Evolutionary conservation across 2,329 filamentous ascomycete species (phyloP).

Genomic region (Venturia effusa): DNA sequence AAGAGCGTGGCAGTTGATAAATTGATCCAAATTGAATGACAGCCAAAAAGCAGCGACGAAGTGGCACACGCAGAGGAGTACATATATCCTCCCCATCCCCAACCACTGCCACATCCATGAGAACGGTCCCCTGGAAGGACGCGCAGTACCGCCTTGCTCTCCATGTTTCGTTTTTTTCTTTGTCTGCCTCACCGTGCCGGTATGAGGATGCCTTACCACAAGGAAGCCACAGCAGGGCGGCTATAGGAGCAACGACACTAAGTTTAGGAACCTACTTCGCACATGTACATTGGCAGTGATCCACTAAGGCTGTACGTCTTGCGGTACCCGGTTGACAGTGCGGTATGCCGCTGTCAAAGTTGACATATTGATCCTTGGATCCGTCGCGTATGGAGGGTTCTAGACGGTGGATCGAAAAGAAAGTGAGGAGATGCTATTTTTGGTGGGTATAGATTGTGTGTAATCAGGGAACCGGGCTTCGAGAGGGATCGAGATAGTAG

Average conservation of each 20-base stretch:
- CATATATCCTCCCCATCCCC: background rate
- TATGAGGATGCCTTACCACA: background rate
- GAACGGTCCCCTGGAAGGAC: too few species aligned
- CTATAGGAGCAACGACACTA: too few species aligned
- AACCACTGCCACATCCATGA: background rate
- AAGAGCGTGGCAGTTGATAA: background rate
- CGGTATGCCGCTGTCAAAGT: background rate
- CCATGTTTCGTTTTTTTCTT: background rate
- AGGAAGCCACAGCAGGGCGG: background rate
- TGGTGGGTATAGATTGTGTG: background rate
- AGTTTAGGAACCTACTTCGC: too few species aligned
- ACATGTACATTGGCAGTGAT: background rate
- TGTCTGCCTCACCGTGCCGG: background rate
- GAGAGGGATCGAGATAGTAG: background rate
- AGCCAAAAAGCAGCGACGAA: too few species aligned
- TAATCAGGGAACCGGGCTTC: background rate
- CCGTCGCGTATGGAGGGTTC: too few species aligned
- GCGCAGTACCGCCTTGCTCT: background rate
- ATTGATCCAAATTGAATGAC: too few species aligned
- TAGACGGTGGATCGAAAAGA: background rate
- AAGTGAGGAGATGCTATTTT: background rate
- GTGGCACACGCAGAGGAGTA: background rate
- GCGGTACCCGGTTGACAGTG: background rate
- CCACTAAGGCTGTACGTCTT: too few species aligned
- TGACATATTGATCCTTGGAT: background rate